phyloP scores from a whole-genome alignment of 2,329 filamentous ascomycete genomes.

The Colletotrichum godetiae region DNA sequence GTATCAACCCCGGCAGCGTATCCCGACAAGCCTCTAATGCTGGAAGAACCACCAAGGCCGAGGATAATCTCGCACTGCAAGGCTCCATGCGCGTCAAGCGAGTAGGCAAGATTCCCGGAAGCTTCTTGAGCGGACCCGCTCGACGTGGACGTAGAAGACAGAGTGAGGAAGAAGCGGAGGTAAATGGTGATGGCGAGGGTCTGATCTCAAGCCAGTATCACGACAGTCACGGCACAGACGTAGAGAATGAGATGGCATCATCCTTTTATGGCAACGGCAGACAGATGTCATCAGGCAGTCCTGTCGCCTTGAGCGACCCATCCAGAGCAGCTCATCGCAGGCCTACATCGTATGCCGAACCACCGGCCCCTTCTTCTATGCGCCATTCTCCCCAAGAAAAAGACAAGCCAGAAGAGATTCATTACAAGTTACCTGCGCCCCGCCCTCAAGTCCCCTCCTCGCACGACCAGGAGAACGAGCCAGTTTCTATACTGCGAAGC shows the following conservation, averaged over 20 bases:
- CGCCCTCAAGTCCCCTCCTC: conserved; percentile 69
- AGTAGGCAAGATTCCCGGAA: conserved; percentile 79
- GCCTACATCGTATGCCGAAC: conserved; percentile 51
- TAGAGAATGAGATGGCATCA: conserved; percentile 52
- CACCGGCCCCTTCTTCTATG: conserved; percentile 44
- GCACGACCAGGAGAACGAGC: conserved; percentile 88
- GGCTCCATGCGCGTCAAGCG: conserved; percentile 83
- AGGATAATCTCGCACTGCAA: conserved; percentile 74
- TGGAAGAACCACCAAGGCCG: conserved; percentile 59
- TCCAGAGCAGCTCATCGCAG: conserved; percentile 55
- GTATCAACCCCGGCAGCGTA: conserved; percentile 62
- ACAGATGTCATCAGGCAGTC: conserved; percentile 69
- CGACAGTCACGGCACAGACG: conserved; percentile 52
- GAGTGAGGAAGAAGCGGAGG: conserved; percentile 73
- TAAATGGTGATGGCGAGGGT: conserved; percentile 54
- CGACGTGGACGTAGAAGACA: conserved; percentile 76
- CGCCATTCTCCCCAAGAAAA: conserved; percentile 46
- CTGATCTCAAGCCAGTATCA: conserved; percentile 54
- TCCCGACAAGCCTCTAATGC: conserved; percentile 64
- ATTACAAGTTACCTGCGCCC: conserved; percentile 67
- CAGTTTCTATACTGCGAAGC: conserved; percentile 75
- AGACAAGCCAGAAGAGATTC: conserved; percentile 53
- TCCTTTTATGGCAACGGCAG: conserved; percentile 58
- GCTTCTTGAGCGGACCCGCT: conserved; percentile 83
- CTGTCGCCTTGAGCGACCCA: conserved; percentile 61